Conservation (phyloP, 495 filamentous ascomycete genomes). For the Chlorociboria aeruginascens region DNA sequence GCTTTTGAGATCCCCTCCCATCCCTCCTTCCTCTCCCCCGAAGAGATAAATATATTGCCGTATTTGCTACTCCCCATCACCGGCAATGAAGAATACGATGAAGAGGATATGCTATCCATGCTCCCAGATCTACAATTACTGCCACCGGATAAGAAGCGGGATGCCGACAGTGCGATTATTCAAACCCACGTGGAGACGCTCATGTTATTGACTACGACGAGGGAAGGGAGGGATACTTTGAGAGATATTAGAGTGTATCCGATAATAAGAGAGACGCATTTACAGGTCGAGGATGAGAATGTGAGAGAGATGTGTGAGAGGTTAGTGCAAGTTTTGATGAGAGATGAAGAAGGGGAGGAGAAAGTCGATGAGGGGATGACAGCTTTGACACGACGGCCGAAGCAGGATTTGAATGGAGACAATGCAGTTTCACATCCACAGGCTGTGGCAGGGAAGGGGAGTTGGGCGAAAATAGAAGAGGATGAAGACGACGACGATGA, state of each 20-base stretch:
- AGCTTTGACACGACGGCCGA: constrained; percentile 7
- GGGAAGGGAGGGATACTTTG: constrained; percentile 60
- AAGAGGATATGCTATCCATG: constrained; percentile 69
- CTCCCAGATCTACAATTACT: constrained; percentile 78
- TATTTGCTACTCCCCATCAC: constrained; percentile 67
- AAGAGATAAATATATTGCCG: constrained; percentile 67
- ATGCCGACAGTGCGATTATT: constrained; percentile 61
- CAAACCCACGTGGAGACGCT: constrained; percentile 82
- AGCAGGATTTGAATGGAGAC: background rate
- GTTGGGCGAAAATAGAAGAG: constrained; percentile 2
- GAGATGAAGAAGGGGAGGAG: constrained; percentile 46
- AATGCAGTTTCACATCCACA: background rate
- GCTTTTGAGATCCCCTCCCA: constrained; percentile 63
- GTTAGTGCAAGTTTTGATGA: constrained; percentile 84
- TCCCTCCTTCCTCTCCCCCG: constrained; percentile 50
- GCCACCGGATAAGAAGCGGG: constrained; percentile 74
- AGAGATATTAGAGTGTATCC: constrained; percentile 74
- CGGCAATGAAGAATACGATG: constrained; percentile 48
- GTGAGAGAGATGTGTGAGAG: constrained; percentile 81
- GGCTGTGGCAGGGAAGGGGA: background rate
- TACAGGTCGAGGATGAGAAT: constrained; percentile 64
- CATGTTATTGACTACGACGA: constrained; percentile 67
- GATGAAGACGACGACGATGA: constrained; percentile 6
- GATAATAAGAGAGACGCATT: constrained; percentile 76
- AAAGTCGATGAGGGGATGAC: constrained; percentile 15